Evolutionary conservation across 106 monocot species (phyloP), one percentile per base, ranked within the genome.

Genomic region (Dendrobium catenatum): DNA sequence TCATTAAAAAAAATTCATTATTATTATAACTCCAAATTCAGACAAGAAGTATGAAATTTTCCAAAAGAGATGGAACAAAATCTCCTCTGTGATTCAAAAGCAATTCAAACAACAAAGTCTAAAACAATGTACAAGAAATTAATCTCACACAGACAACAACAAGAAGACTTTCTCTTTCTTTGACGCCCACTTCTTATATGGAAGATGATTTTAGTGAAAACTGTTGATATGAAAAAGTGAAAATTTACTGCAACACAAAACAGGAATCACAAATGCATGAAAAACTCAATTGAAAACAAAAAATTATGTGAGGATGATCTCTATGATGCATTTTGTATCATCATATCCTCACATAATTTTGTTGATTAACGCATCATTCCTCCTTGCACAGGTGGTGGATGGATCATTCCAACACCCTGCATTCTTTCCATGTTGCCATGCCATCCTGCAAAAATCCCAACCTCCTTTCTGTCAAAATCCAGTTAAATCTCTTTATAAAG

Each of bases 371-470:
- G 83, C 56, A n/a, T 83, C 83, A 83, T 83, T 72, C 40, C 72
- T 16, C 83, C 83, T 56, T 78, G 77, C 4, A 79, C 56, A 10
- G 27, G 18, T 16, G 83, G 83, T 15, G 79, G 78, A 13, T 42
- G 74, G 1, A 42, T 26, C 64, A 48, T 70, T 37, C 37, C 37
- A 37, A 37, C 37, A 37, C 37, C 37, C 13, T 73, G 83, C 55
- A 76, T 76, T 15, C 73, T 83, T 51, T 79, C 83, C 78, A 83
- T 79, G 73, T 83, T 83, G 17, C 42, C 83, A 31, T 83, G 83
- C 83, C 83, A 83, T n/a, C 83, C 83, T 83, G 70, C 70, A 70
- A 51, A 37, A 51, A 51, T 51, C 51, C 51, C 51, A 51, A 51
- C 13, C 13, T 51, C 13, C 13, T 51, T 15, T 13, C n/a, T n/a